A percentile compares a stretch with the other conserved stretches of the same genome.
These are phyloP conservation scores for Aeschynomene evenia DNA, from an alignment of 306 rosid genomes.

Conservation along the genomic window DNA sequence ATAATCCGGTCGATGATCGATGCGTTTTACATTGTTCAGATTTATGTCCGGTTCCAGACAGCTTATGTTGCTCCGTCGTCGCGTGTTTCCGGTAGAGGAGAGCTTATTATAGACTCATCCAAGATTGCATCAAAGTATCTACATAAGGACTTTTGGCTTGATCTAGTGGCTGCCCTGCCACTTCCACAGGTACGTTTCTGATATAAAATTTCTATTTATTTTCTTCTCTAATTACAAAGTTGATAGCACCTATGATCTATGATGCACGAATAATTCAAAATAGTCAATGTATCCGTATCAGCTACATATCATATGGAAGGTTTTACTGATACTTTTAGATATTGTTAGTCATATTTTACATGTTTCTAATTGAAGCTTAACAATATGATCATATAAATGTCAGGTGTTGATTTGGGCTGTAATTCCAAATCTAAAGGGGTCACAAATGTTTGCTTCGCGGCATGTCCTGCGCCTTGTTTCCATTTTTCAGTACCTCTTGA, in stretches of 20 bases:
- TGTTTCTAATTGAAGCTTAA: slow-evolving; percentile 23
- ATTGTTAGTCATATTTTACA: too few species aligned
- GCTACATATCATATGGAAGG: too few species aligned
- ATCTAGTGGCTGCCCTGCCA: slow-evolving; percentile 56
- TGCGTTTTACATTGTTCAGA: slow-evolving; percentile 55
- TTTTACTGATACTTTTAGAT: too few species aligned
- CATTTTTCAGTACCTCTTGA: slow-evolving; percentile 57
- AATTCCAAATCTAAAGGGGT: slow-evolving; percentile 48
- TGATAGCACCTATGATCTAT: too few species aligned
- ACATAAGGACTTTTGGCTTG: slow-evolving; percentile 51
- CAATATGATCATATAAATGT: slow-evolving; percentile 9
- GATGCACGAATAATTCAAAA: too few species aligned
- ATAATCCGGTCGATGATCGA: slow-evolving; percentile 50
- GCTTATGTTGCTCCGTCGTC: slow-evolving; percentile 65
- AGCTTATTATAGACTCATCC: slow-evolving; percentile 53
- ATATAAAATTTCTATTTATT: neutral
- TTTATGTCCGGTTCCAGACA: slow-evolving; percentile 50
- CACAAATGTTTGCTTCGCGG: slow-evolving; percentile 49
- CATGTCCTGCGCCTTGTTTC: slow-evolving; percentile 42
- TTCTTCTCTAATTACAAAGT: neutral
- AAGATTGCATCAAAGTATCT: slow-evolving; percentile 59
- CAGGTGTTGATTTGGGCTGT: slow-evolving; percentile 60
- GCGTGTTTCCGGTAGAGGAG: slow-evolving; percentile 69
- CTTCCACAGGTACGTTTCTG: slow-evolving; percentile 56
- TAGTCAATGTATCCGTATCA: too few species aligned